Conservation (phyloP, 257 asterid genomes). For the Voacanga thouarsii region DNA sequence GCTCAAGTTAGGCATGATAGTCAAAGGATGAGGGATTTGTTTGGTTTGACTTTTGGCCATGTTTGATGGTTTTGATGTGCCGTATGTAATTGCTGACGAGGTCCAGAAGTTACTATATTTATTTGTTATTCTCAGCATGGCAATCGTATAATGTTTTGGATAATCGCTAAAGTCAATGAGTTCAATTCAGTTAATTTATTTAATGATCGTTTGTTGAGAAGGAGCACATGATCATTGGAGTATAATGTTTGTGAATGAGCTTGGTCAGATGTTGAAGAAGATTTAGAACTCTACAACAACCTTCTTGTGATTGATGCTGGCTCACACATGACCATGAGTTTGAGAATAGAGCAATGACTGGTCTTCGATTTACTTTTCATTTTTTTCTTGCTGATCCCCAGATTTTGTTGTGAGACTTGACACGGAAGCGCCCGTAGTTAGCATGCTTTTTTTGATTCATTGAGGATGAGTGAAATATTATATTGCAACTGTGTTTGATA, state of each 20-base stretch:
- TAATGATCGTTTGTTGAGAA: conserved; percentile 1
- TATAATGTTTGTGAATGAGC: conserved; percentile 14
- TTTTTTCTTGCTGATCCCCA: background rate
- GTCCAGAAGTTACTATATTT: background rate
- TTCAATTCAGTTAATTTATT: conserved; percentile 6
- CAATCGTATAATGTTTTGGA: background rate
- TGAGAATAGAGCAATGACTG: background rate
- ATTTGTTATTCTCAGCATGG: background rate
- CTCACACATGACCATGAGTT: conserved; percentile 1
- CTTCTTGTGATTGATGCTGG: conserved; percentile 6
- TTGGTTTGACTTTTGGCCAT: conserved; percentile 13
- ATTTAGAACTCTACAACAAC: conserved; percentile 2
- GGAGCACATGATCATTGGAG: conserved; percentile 28
- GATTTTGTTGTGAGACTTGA: background rate
- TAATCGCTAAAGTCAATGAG: conserved; percentile 24
- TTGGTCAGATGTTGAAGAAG: conserved; percentile 25
- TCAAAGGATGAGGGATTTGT: background rate
- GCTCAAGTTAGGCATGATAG: background rate
- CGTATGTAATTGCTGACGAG: conserved; percentile 3
- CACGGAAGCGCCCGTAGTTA: background rate
- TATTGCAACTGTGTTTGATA: background rate
- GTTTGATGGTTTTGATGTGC: conserved; percentile 2
- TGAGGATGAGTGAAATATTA: background rate
- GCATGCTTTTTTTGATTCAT: background rate
- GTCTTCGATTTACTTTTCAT: background rate